These are phyloP conservation scores for Aspergillus sp. DNA, from an alignment of 2,329 filamentous ascomycete species.

Conservation along the genomic window DNA sequence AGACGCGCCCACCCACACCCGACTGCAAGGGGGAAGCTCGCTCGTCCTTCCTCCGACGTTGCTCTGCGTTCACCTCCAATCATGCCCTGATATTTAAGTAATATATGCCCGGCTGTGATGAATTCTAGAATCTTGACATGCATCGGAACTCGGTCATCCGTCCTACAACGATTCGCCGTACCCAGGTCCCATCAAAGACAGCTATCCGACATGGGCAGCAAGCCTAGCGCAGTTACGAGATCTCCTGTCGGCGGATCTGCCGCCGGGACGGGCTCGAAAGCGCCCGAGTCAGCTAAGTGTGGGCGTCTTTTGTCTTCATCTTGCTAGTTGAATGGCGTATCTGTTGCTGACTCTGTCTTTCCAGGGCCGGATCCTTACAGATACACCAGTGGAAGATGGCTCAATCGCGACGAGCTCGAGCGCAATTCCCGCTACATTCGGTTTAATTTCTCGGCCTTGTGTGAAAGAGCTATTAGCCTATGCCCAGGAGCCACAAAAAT, in stretches of 20 bases:
- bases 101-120: neutral
- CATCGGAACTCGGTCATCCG: neutral
- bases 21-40: neutral
- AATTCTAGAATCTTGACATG: neutral
- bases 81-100: neutral
- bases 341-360: neutral
- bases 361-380: conserved; percentile 23
- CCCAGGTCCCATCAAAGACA: neutral
- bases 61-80: neutral
- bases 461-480: conserved; percentile 31
- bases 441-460: conserved; percentile 45
- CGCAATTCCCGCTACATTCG: conserved; percentile 38
- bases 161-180: neutral
- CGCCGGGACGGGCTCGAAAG: neutral
- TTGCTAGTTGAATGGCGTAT: neutral
- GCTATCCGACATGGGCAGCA: neutral
- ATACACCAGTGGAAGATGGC: conserved; percentile 40
- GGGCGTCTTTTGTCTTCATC: neutral
- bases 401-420: conserved; percentile 41
- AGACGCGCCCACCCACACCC: neutral
- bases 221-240: neutral
- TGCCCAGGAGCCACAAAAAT: conserved; percentile 40
- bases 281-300: neutral
- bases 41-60: neutral
- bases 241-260: neutral